Evolutionary conservation across 2,329 filamentous ascomycete species (phyloP), one percentile per base, ranked within the genome.

Genomic region (Exophiala calicioides): DNA sequence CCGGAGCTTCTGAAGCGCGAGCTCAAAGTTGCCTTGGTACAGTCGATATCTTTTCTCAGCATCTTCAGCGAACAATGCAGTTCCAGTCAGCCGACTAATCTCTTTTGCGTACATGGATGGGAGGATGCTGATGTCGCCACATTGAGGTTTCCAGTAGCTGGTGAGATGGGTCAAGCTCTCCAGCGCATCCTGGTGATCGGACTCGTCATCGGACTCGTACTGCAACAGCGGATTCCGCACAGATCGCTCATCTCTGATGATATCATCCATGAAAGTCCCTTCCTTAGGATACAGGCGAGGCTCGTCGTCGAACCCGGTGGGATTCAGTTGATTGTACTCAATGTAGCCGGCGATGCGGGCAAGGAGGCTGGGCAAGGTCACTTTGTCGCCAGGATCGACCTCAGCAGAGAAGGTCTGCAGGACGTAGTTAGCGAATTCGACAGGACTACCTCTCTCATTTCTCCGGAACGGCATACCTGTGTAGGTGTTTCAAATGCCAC

Each of bases 81-180:
- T 52, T 12, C 47, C 47, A 9, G 57, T 59, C 18, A 50, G 20
- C 24, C 41, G 42, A 20, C 37, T 36, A 19, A 59, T 52, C 19
- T 52, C 46, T 27, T 50, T 34, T 15, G 56, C 55, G 19, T 53
- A 52, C 29, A 50, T 51, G 9, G 29, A 36, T 19, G 50, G 44
- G 9, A 59, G 46, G 18, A 59, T 55, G 15, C 20, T 50, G 30
- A 57, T 48, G 32, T 58, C 48, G 6, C 53, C 55, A 30, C 39
- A 36, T 23, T 13, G 21, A 8, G 57, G 57, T 20, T 44, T 47
- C 57, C 57, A 59, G 44, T 55, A 50, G 5, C 38, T 31, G 19
- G 39, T 52, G 27, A 53, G 34, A 33, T 56, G 52, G 9, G 44
- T 36, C 39, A 53, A 26, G 32, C 29, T 41, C 18, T 49, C 34